These are phyloP conservation scores for Trichoderma asperellum DNA, from an alignment of 2,329 filamentous ascomycete species.

Conservation along the genomic window DNA sequence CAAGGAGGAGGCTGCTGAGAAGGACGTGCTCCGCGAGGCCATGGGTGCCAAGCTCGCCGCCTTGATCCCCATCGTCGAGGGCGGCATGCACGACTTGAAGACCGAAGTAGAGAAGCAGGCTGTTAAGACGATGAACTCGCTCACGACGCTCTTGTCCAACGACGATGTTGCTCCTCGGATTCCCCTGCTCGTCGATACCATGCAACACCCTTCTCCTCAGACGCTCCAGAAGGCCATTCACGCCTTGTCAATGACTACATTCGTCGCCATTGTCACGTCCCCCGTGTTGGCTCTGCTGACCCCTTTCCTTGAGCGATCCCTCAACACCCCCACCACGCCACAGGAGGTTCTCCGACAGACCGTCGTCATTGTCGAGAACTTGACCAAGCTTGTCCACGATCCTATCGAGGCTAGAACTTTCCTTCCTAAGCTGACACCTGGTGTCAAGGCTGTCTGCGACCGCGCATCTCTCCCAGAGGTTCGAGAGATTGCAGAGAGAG, in stretches of 20 bases:
- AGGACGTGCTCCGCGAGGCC: constrained; percentile 85
- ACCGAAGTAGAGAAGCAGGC: constrained; percentile 85
- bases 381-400: constrained; percentile 96
- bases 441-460: constrained; percentile 86
- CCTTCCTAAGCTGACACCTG: constrained; percentile 90
- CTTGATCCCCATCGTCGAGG: constrained; percentile 88
- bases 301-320: constrained; percentile 87
- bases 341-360: constrained; percentile 96
- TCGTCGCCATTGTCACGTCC: constrained; percentile 93
- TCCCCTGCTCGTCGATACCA: constrained; percentile 88
- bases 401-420: constrained; percentile 94
- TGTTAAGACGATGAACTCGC: constrained; percentile 86
- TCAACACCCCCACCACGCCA: constrained; percentile 87
- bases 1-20: constrained; percentile 81
- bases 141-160: constrained; percentile 90
- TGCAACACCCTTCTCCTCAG: constrained; percentile 89
- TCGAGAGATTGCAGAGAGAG: constrained; percentile 82
- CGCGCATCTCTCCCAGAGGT: constrained; percentile 93
- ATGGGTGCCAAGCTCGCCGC: constrained; percentile 88
- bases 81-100: constrained; percentile 96
- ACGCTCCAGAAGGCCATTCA: constrained; percentile 95
- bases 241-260: constrained; percentile 96
- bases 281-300: constrained; percentile 93
- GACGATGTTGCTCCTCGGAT: constrained; percentile 94
- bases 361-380: constrained; percentile 94